Percentiles rank a stretch among this genome's conserved stretches.
phyloP scores from a whole-genome alignment of 1,139 yeast species.

The Saccharomycopsis crataegensis region DNA sequence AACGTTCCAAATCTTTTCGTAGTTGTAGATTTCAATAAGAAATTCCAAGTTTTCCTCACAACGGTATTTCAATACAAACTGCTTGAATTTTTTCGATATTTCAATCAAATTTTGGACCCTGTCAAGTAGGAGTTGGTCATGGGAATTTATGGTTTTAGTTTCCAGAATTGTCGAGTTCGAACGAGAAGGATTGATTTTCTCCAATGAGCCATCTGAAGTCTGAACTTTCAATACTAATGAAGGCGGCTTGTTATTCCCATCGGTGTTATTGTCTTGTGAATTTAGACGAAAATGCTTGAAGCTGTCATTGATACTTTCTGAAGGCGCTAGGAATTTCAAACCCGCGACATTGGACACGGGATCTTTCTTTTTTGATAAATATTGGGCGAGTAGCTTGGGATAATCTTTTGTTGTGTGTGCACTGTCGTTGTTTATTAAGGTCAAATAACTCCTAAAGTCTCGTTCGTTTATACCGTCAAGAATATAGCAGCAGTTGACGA shows the following conservation, averaged over 20 bases:
- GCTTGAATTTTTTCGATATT: constrained; percentile 20
- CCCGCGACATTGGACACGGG: background rate
- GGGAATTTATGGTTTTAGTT: no score
- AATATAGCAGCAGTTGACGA: constrained; percentile 17
- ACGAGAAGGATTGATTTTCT: no score
- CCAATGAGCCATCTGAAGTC: no score
- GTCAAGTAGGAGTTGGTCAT: no score
- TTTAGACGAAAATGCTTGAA: background rate
- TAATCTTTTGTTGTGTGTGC: background rate
- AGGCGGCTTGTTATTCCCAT: background rate
- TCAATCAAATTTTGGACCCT: constrained; percentile 1
- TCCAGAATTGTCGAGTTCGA: no score
- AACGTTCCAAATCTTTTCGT: constrained; percentile 32
- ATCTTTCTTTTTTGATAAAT: background rate
- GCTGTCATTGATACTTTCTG: background rate
- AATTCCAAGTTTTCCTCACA: constrained; percentile 37
- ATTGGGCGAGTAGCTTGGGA: background rate
- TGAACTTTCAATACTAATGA: background rate
- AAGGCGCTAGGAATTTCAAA: background rate
- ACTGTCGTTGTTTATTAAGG: background rate
- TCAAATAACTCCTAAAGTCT: background rate
- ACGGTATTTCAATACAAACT: constrained; percentile 26
- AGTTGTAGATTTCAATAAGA: constrained; percentile 39
- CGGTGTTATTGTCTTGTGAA: background rate
- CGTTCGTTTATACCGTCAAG: constrained; percentile 13